Percentiles rank a stretch among this genome's conserved stretches.
Conservation (phyloP, 805 yeast species). For the Cyberlindnera euphorbiiphila region DNA sequence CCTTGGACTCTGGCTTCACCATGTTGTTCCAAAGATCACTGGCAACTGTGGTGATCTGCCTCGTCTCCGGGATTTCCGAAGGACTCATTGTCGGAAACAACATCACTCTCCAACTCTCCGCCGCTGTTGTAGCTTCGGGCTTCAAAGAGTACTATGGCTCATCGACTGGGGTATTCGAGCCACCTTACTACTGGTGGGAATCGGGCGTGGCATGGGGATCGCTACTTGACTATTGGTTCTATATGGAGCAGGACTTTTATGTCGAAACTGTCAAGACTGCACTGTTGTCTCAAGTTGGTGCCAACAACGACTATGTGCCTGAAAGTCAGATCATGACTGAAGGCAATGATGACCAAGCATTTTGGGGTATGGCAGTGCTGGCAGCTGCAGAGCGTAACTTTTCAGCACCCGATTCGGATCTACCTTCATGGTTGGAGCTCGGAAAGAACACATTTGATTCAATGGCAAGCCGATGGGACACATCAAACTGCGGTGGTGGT, state of each 20-base stretch:
- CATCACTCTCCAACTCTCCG: slow-evolving; percentile 37
- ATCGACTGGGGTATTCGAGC: slow-evolving; percentile 80
- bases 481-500: slow-evolving; percentile 77
- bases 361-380: slow-evolving; percentile 94
- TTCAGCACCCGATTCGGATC: slow-evolving; percentile 55
- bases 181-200: slow-evolving; percentile 98
- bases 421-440: slow-evolving; percentile 76
- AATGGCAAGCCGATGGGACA: slow-evolving; percentile 92
- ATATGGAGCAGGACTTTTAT: slow-evolving; percentile 66
- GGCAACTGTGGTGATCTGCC: too few relatives aligned
- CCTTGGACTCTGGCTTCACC: too few relatives aligned
- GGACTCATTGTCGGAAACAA: too few relatives aligned
- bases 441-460: slow-evolving; percentile 90
- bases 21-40: too few relatives aligned
- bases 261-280: slow-evolving; percentile 56
- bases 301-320: slow-evolving; percentile 76
- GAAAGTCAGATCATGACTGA: slow-evolving; percentile 85
- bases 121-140: slow-evolving; percentile 62
- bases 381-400: slow-evolving; percentile 89
- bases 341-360: slow-evolving; percentile 97
- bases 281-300: slow-evolving; percentile 69
- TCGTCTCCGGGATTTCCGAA: too few relatives aligned
- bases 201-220: slow-evolving; percentile 96
- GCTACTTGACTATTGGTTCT: slow-evolving; percentile 72
- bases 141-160: slow-evolving; percentile 78